Conservation (phyloP, 2,329 filamentous ascomycete genomes). For the Xylariomycetidae sp. region DNA sequence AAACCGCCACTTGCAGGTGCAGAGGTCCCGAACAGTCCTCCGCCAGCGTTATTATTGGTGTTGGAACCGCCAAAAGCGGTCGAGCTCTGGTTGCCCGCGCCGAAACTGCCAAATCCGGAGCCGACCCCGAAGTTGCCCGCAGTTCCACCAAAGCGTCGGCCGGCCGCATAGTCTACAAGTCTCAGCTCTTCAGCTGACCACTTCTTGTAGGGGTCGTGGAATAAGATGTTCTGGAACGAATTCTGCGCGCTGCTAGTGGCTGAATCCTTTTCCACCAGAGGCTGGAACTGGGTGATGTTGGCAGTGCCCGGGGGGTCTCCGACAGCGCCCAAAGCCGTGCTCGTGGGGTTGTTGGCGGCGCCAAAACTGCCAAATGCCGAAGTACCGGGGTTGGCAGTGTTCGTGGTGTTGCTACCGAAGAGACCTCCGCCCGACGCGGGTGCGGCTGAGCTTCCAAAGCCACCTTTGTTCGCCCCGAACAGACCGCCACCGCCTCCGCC, state of each 20-base stretch:
- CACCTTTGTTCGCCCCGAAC: conserved; percentile 37
- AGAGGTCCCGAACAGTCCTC: conserved; percentile 33
- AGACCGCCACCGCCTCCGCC: conserved; percentile 26
- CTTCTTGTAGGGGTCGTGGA: conserved; percentile 76
- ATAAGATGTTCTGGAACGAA: conserved; percentile 72
- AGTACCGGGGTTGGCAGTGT: conserved; percentile 13
- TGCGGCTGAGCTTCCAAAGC: conserved; percentile 40
- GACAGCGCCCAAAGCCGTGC: conserved; percentile 42
- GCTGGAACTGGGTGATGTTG: conserved; percentile 56
- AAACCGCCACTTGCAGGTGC: conserved; percentile 23
- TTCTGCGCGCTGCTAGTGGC: conserved; percentile 47
- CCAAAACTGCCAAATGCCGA: conserved; percentile 31
- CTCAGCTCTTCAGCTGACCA: conserved; percentile 84
- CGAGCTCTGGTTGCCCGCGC: conserved; percentile 30
- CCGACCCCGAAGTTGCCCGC: conserved; percentile 77
- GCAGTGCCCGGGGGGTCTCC: conserved; percentile 65
- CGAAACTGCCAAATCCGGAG: conserved; percentile 45
- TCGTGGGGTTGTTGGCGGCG: conserved; percentile 32
- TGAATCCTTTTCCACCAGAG: conserved; percentile 66
- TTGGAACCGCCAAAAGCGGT: conserved; percentile 21
- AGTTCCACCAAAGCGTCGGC: conserved; percentile 74
- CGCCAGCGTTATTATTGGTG: conserved; percentile 24
- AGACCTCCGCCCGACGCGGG: conserved; percentile 40
- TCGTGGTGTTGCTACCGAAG: conserved; percentile 37
- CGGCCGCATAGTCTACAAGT: conserved; percentile 82